These are phyloP conservation scores for Nakataea oryzae DNA, from an alignment of 2,329 filamentous ascomycete genomes.

Conservation along the genomic window DNA sequence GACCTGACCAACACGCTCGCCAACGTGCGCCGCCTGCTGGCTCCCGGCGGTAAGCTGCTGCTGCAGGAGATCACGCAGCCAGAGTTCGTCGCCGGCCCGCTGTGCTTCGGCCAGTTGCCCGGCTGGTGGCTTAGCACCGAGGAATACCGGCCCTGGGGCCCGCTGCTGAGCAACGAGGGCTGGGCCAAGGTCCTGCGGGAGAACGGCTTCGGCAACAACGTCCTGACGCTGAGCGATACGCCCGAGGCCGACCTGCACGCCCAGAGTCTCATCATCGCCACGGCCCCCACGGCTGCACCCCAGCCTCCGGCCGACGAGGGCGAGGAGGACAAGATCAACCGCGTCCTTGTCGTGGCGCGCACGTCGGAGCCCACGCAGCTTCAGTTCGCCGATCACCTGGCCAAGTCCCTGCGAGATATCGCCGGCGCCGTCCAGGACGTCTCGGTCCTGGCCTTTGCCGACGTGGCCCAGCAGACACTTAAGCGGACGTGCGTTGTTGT, in stretches of 20 bases:
- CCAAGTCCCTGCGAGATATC: no score
- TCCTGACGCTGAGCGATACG: conserved; percentile 6
- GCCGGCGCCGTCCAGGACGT: neutral
- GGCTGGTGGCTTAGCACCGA: conserved; percentile 1
- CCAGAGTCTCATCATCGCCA: conserved; percentile 8
- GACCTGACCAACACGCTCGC: neutral
- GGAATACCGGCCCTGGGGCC: neutral
- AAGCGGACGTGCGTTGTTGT: conserved; percentile 12
- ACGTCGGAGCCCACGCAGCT: neutral
- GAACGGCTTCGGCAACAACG: conserved; percentile 5
- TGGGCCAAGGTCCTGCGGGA: conserved; percentile 6
- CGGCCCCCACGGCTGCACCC: conserved; percentile 3
- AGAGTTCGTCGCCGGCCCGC: neutral
- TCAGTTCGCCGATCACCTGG: no score
- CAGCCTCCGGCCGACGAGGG: conserved; percentile 4
- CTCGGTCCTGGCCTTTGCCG: conserved; percentile 9
- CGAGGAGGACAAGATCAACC: neutral
- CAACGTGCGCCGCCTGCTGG: neutral
- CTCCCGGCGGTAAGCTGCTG: neutral
- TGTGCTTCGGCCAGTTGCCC: neutral
- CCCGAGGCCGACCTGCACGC: conserved; percentile 5
- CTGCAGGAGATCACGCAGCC: neutral
- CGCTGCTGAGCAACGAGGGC: neutral
- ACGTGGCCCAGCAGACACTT: conserved; percentile 10
- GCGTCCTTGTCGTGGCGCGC: conserved; percentile 8